Evolutionary conservation across 192 early-diverging fungal genomes (phyloP).

Genomic region (Coemansia sp.): DNA sequence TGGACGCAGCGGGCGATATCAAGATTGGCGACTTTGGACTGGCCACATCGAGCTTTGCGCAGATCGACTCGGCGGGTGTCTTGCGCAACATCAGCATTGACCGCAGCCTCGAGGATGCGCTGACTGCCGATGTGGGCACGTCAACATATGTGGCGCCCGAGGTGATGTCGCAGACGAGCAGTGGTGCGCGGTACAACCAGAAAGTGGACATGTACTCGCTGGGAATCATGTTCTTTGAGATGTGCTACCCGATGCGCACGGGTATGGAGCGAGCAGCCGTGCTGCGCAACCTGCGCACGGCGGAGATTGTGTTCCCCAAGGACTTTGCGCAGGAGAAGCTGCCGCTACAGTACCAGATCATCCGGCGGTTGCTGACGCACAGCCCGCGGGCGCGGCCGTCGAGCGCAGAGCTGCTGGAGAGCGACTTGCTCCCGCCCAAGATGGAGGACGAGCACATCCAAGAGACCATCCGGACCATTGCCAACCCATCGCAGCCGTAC

Average conservation of each 20-base stretch:
- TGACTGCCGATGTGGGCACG: conserved; percentile 82
- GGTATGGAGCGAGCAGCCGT: conserved; percentile 82
- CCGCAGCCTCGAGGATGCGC: background rate
- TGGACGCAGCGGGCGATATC: conserved; percentile 51
- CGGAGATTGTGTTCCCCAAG: conserved; percentile 32
- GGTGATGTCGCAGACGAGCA: conserved; percentile 16
- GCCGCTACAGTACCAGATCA: conserved; percentile 64
- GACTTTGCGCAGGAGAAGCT: conserved; percentile 62
- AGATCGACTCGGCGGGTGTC: conserved; percentile 46
- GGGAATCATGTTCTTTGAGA: conserved; percentile 95
- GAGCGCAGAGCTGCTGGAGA: conserved; percentile 74
- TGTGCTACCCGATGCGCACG: conserved; percentile 83
- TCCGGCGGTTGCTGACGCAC: conserved; percentile 66
- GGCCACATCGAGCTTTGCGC: conserved; percentile 53
- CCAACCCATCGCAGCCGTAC: conserved; percentile 82
- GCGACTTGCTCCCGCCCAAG: conserved; percentile 72
- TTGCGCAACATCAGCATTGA: conserved; percentile 1
- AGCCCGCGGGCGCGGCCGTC: conserved; percentile 70
- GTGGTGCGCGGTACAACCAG: conserved; percentile 61
- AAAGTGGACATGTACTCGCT: conserved; percentile 92
- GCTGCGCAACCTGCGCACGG: conserved; percentile 55
- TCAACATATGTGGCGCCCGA: conserved; percentile 83
- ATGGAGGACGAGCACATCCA: conserved; percentile 85
- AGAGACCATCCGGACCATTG: conserved; percentile 86
- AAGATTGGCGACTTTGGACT: conserved; percentile 95